These are phyloP conservation scores for Coprinopsis cinerea DNA, from an alignment of 768 basidiomycete genomes.

Conservation along the genomic window DNA sequence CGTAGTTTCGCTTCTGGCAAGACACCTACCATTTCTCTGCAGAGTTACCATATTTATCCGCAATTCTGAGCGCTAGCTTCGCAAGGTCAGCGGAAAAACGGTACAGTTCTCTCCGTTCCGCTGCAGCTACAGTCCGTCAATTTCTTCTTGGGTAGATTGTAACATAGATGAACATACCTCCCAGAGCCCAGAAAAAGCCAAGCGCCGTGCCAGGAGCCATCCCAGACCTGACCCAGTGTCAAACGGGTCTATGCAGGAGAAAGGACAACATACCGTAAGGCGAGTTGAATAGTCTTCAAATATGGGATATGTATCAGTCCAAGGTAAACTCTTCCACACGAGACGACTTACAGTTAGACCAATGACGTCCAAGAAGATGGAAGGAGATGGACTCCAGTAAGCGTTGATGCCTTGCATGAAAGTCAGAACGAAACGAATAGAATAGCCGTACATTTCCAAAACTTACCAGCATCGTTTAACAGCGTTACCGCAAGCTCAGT, in stretches of 20 bases:
- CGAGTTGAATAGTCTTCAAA: conserved; percentile 55
- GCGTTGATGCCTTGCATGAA: conserved; percentile 50
- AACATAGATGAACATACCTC: conserved; percentile 39
- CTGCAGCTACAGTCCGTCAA: conserved; percentile 36
- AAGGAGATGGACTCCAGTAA: conserved; percentile 58
- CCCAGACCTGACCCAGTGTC: too few species aligned
- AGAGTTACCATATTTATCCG: conserved; percentile 55
- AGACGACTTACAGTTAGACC: conserved; percentile 53
- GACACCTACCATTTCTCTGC: conserved; percentile 59
- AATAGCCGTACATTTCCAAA: neutral
- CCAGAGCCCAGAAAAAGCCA: conserved; percentile 70
- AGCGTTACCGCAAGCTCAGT: conserved; percentile 60
- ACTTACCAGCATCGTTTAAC: conserved; percentile 61
- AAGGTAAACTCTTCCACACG: neutral
- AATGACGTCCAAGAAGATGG: conserved; percentile 54
- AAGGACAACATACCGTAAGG: conserved; percentile 39
- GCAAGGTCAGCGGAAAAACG: conserved; percentile 65
- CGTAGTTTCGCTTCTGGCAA: neutral
- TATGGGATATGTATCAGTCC: neutral
- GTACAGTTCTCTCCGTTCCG: conserved; percentile 57
- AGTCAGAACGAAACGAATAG: neutral
- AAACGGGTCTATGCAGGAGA: too few species aligned
- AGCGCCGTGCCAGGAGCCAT: conserved; percentile 64
- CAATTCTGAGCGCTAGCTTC: conserved; percentile 61
- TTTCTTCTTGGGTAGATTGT: neutral